A percentile compares a stretch with the other conserved stretches of the same genome.
Evolutionary conservation across 495 filamentous ascomycete genomes (phyloP).

Genomic region (Aspergillus carlsbadensis): DNA sequence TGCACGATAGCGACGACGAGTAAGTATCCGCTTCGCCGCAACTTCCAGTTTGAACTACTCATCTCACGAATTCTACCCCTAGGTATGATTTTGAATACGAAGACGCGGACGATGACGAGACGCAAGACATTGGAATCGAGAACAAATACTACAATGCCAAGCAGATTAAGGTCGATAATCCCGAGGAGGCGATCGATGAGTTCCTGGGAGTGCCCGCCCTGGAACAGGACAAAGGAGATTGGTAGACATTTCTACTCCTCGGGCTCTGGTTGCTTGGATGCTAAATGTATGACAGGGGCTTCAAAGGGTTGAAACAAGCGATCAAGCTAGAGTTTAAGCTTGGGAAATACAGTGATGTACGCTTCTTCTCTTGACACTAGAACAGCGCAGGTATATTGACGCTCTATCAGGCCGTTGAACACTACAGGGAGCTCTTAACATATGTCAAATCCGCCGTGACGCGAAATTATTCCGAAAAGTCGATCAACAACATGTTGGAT

Average conservation of each 20-base stretch:
- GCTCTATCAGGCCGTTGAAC: slow-evolving; percentile 76
- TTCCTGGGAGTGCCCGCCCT: slow-evolving; percentile 82
- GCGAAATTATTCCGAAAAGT: slow-evolving; percentile 98
- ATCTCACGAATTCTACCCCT: slow-evolving; percentile 14
- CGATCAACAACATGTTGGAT: slow-evolving; percentile 99
- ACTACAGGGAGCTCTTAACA: slow-evolving; percentile 92
- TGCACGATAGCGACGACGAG: slow-evolving; percentile 96
- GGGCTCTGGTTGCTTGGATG: neutral
- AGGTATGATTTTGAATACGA: slow-evolving; percentile 98
- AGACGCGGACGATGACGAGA: slow-evolving; percentile 85
- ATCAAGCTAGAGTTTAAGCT: slow-evolving; percentile 96
- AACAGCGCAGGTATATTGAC: slow-evolving; percentile 9
- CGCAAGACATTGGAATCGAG: slow-evolving; percentile 89
- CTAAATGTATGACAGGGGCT: slow-evolving; percentile 62
- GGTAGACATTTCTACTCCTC: slow-evolving; percentile 46
- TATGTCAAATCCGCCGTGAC: slow-evolving; percentile 97
- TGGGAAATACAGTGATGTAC: slow-evolving; percentile 77
- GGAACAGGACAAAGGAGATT: slow-evolving; percentile 90
- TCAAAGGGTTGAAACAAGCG: slow-evolving; percentile 96
- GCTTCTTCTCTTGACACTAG: neutral
- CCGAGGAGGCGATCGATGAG: slow-evolving; percentile 86
- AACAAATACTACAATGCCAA: slow-evolving; percentile 99
- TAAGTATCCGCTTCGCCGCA: slow-evolving; percentile 16
- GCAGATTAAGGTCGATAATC: slow-evolving; percentile 84
- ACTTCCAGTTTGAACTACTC: neutral